Percentiles rank a stretch among this genome's conserved stretches.
phyloP scores from a whole-genome alignment of 2,329 filamentous ascomycete species.

The Penicillium sp. region DNA sequence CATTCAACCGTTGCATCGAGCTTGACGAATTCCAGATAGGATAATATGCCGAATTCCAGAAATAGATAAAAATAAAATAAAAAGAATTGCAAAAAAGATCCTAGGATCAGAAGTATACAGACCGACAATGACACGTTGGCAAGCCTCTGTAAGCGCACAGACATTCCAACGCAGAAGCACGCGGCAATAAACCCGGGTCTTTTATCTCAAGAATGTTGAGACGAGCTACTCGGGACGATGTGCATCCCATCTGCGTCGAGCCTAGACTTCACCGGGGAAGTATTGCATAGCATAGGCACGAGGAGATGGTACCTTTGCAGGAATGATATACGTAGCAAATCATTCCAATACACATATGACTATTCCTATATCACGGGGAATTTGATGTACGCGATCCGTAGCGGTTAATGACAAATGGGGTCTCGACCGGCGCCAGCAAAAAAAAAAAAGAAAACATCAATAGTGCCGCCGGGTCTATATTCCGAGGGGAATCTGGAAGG shows the following conservation, averaged over 20 bases:
- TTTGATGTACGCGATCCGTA: not conserved
- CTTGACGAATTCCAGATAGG: not conserved
- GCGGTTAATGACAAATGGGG: slow-evolving; percentile 5
- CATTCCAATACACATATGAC: not conserved
- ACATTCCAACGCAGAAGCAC: slow-evolving; percentile 9
- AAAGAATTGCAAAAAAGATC: not conserved
- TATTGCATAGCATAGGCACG: not conserved
- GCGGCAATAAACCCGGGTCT: not conserved
- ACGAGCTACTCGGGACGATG: not conserved
- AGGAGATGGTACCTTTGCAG: not conserved
- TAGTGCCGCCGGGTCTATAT: not conserved
- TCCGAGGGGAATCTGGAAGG: not conserved
- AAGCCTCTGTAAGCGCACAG: slow-evolving; percentile 5
- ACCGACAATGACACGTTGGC: not conserved
- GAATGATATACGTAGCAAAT: not conserved
- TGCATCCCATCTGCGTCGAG: not conserved
- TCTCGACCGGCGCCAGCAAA: not conserved
- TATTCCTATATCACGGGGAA: not conserved
- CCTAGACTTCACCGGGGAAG: not conserved
- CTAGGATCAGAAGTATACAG: not conserved
- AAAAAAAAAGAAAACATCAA: slow-evolving; percentile 1
- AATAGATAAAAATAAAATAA: not conserved
- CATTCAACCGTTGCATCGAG: not conserved
- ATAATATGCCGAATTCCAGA: not conserved
- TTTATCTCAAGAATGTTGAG: slow-evolving; percentile 10